Conservation (phyloP, 208 protist genomes). For the Acanthamoeba comandoni region DNA sequence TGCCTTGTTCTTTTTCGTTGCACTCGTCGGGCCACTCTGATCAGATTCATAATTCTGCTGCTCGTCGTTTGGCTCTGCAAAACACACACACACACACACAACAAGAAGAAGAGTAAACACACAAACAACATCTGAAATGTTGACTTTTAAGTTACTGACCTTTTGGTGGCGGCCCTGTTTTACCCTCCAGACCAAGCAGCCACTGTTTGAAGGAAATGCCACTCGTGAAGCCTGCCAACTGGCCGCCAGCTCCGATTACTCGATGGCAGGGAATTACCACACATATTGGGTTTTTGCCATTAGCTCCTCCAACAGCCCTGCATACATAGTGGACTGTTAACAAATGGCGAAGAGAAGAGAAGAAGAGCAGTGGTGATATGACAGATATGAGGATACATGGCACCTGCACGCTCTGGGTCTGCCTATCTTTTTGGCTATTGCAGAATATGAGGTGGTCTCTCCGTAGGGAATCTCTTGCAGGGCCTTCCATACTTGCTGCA, state of each 20-base stretch:
- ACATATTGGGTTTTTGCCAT: conserved; percentile 47
- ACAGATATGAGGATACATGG: no score
- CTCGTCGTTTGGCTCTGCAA: no score
- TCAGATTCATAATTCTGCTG: no score
- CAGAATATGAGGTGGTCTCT: conserved; percentile 4
- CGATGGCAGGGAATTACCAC: conserved; percentile 38
- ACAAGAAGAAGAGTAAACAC: no score
- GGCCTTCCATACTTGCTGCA: conserved; percentile 34
- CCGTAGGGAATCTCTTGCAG: conserved; percentile 51
- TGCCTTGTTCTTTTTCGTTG: no score
- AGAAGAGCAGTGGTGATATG: not conserved
- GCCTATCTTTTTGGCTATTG: conserved; percentile 6
- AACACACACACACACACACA: no score
- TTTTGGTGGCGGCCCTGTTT: not conserved
- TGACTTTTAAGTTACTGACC: no score
- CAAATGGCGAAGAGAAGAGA: not conserved
- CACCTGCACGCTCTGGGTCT: not conserved
- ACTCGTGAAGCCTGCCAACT: conserved; percentile 16
- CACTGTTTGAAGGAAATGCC: conserved; percentile 13
- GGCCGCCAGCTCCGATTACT: conserved; percentile 4
- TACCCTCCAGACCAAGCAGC: conserved; percentile 26
- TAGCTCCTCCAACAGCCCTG: conserved; percentile 20
- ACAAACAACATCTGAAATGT: no score
- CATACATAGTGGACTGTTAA: not conserved
- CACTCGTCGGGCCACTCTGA: no score